Evolutionary conservation across 495 filamentous ascomycete species (phyloP), one percentile per base, ranked within the genome.

Genomic region (Tuber magnatum): DNA sequence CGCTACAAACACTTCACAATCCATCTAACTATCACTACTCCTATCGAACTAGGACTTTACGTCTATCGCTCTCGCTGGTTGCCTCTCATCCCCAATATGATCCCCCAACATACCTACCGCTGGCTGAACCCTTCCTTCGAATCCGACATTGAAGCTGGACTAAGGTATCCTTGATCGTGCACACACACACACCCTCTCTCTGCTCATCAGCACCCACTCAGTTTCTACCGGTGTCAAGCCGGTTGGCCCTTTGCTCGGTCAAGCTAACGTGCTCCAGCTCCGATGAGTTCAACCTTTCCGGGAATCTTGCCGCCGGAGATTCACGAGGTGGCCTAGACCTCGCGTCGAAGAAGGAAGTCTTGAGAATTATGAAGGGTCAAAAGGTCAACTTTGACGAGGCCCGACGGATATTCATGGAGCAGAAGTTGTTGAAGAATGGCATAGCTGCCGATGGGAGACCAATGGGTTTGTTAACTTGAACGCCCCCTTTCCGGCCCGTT

Each of bases 391-490:
- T 99, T 82, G 95, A 99, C 85, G 94, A 99, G 85, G 95, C 95
- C 40, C 87, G 95, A 75, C 86, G 91, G 71, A 87, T 94, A 35
- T 94, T 91, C 80, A 94, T 92, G 80, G 90, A 97, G 86, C 88
- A 92, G 76, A 86, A 91, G 76, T 95, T 99, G 81, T 88, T 87
- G 79, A 92, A 90, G 82, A 93, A 97, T 80, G 91, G 91, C 73
- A 97, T 99, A 81, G 94, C 90, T 18, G 86, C 90, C 24, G 96
- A 98, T 84, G 95, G 96, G 46, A 85, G 89, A 81, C 95, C 95
- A 71, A 89, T 90, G 83, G 95, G 97, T 87, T 69, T 72, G 74
- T 70, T 71, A 20, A 35, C 38, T 42, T 71, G 24, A 18, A 77
- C 35, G 68, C 38, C 68, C 28, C 18, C 18, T 22, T 68, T 41